These are phyloP conservation scores for Scortechinia acanthostroma DNA, from an alignment of 2,329 filamentous ascomycete species.

Conservation along the genomic window DNA sequence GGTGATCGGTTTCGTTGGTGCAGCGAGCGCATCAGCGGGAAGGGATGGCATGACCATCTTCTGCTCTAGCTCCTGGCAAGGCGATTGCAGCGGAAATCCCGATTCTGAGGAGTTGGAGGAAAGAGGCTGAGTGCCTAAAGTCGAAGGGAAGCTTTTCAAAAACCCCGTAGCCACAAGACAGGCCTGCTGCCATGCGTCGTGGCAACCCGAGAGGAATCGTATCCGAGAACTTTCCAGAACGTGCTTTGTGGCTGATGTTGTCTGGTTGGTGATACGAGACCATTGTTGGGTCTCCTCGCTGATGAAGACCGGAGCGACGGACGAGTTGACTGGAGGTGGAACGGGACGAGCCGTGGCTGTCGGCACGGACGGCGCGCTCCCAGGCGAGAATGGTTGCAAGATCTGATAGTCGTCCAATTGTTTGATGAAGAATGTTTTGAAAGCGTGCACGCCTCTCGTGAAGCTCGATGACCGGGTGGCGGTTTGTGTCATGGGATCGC, in stretches of 20 bases:
- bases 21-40: too few species aligned
- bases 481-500: not conserved
- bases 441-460: slow-evolving; percentile 9
- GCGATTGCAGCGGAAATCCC: too few species aligned
- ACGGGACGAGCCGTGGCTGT: not conserved
- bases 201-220: slow-evolving; percentile 6
- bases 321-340: not conserved
- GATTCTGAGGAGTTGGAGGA: too few species aligned
- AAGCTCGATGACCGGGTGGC: not conserved
- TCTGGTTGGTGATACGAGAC: too few species aligned
- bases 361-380: slow-evolving; percentile 5
- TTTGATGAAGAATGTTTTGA: slow-evolving; percentile 17
- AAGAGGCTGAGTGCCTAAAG: too few species aligned
- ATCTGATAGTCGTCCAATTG: slow-evolving; percentile 16
- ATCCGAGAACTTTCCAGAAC: too few species aligned
- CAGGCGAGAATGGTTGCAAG: slow-evolving; percentile 11
- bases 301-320: not conserved
- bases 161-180: slow-evolving; percentile 13
- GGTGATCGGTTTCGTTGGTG: too few species aligned
- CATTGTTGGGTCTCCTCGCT: too few species aligned
- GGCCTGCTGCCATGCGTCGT: slow-evolving; percentile 20
- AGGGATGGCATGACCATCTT: too few species aligned
- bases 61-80: too few species aligned
- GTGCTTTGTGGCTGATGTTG: too few species aligned
- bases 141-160: too few species aligned